Percentiles rank a stretch among this genome's conserved stretches.
These are phyloP conservation scores for Fomitopsis palustris DNA, from an alignment of 1,284 basidiomycete genomes.

Conservation along the genomic window DNA sequence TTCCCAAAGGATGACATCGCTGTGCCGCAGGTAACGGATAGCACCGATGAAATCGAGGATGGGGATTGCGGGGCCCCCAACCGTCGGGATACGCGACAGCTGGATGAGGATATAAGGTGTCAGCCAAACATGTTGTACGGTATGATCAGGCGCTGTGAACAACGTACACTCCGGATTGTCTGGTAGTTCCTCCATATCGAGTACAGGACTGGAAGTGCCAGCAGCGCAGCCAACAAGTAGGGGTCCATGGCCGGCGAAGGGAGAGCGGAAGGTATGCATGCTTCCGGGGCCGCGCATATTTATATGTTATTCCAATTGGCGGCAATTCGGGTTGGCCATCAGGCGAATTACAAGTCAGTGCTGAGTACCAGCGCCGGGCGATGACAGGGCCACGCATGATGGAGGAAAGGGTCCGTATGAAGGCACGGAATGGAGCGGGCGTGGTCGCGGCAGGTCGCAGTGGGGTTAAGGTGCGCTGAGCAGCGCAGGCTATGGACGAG, in stretches of 20 bases:
- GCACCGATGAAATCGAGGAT: conserved; percentile 3
- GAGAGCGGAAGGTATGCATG: neutral
- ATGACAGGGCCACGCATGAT: neutral
- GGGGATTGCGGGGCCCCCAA: conserved; percentile 4
- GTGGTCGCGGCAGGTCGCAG: neutral
- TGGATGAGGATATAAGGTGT: neutral
- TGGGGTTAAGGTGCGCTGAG: neutral
- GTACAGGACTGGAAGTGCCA: conserved; percentile 4
- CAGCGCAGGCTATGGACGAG: neutral
- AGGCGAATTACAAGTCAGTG: neutral
- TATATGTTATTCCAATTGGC: neutral
- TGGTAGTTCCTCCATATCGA: neutral
- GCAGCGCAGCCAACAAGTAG: neutral
- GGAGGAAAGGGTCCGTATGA: neutral
- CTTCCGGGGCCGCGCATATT: neutral
- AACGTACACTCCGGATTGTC: neutral
- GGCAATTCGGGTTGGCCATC: neutral
- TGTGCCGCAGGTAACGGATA: neutral
- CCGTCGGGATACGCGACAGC: conserved; percentile 6
- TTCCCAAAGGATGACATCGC: conserved; percentile 17
- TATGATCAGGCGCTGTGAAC: neutral
- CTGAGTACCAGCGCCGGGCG: neutral
- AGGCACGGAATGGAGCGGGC: neutral
- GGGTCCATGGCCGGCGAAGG: neutral
- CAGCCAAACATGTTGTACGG: neutral